phyloP scores from a whole-genome alignment of 306 rosid species.

The Begonia masoniana region DNA sequence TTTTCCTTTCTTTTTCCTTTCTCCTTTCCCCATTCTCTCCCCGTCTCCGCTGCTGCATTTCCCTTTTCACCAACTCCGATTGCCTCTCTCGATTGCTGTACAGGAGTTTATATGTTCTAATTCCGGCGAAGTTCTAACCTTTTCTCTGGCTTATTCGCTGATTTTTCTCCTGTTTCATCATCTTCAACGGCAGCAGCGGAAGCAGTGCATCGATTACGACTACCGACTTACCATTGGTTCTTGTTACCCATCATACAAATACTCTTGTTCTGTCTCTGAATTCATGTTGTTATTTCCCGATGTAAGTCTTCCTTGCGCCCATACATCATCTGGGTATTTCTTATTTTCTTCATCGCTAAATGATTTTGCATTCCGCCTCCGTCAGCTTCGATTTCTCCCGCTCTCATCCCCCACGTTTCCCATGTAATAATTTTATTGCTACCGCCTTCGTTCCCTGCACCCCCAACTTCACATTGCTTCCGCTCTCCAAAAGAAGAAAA shows the following conservation, averaged over 20 bases:
- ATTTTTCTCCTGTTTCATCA: neutral
- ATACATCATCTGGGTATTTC: constrained; percentile 13
- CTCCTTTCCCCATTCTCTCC: neutral
- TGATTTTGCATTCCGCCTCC: constrained; percentile 45
- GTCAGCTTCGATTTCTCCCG: constrained; percentile 34
- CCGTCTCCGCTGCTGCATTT: neutral
- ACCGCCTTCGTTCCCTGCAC: constrained; percentile 1
- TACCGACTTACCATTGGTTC: neutral
- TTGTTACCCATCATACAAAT: constrained; percentile 9
- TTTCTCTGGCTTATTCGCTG: neutral
- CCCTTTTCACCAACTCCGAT: neutral
- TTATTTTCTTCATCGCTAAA: constrained; percentile 15
- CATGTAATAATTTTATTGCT: constrained; percentile 22
- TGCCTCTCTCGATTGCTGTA: neutral
- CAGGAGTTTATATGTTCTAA: neutral
- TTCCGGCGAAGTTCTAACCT: neutral
- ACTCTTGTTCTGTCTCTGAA: neutral
- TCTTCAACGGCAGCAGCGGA: neutral
- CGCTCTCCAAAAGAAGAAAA: constrained; percentile 25
- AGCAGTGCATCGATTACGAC: neutral
- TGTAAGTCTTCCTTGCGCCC: constrained; percentile 22
- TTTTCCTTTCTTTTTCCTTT: neutral
- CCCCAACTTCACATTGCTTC: constrained; percentile 3
- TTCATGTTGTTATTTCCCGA: constrained; percentile 20
- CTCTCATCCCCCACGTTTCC: constrained; percentile 22